A percentile compares a stretch with the other conserved stretches of the same genome.
These are phyloP conservation scores for Silybum marianum DNA, from an alignment of 129 eudicot species.

Conservation along the genomic window DNA sequence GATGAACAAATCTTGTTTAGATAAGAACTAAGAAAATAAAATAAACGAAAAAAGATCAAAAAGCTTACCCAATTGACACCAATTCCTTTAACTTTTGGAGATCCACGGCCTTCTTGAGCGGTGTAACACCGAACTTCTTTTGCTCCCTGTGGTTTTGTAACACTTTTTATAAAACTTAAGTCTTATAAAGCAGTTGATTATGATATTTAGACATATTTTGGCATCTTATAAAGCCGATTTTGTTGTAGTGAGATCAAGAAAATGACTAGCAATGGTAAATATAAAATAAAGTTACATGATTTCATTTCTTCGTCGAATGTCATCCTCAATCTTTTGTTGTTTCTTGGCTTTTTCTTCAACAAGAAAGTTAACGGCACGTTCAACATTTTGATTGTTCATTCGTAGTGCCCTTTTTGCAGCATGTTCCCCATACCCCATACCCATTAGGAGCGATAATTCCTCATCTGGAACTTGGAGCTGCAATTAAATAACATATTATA, in stretches of 20 bases:
- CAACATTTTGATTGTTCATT: slow-evolving; percentile 69
- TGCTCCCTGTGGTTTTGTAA: slow-evolving; percentile 67
- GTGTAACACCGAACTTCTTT: slow-evolving; percentile 77
- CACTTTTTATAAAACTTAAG: background rate
- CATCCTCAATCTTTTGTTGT: slow-evolving; percentile 54
- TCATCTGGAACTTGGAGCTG: slow-evolving; percentile 97
- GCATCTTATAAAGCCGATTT: background rate
- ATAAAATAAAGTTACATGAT: slow-evolving; percentile 50
- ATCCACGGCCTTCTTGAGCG: slow-evolving; percentile 78
- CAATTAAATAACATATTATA: slow-evolving; percentile 3
- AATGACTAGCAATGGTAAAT: background rate
- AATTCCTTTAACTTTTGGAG: slow-evolving; percentile 61
- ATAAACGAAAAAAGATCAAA: background rate
- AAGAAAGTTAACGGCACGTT: slow-evolving; percentile 76
- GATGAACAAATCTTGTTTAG: background rate
- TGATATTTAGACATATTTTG: background rate
- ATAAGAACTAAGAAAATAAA: background rate
- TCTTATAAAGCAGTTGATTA: background rate
- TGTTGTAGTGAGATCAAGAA: background rate
- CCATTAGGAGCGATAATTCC: slow-evolving; percentile 61
- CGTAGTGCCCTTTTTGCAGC: slow-evolving; percentile 85
- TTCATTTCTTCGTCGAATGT: slow-evolving; percentile 54
- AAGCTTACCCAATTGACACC: slow-evolving; percentile 67
- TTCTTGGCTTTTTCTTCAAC: slow-evolving; percentile 63
- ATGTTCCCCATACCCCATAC: slow-evolving; percentile 82